Base-by-base conservation (phyloP, 2,329 filamentous ascomycete species). In the Sporothrix schenckii region DNA sequence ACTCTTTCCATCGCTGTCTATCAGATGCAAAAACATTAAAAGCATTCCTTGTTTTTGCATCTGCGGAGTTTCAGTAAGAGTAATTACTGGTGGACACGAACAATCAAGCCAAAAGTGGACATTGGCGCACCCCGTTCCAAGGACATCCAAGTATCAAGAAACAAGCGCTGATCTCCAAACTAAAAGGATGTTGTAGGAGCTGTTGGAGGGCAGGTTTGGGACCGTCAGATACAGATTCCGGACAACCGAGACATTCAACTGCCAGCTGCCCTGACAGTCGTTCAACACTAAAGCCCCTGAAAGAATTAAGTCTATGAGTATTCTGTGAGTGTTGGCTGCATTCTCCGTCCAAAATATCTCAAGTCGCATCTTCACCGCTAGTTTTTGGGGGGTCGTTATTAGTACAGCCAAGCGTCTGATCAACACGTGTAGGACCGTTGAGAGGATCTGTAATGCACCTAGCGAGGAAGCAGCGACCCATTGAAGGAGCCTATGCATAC, bases 121-220 rank as follows among this genome's bases (percentile, higher is more conserved):
- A 61, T 63, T 61, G 58, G 58, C 58, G 58, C 34, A n/a, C 5
- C 58, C 58, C 16, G 39, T 44, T 63, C 54, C 54, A 58, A 58
- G 30, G 27, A 39, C 2, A 27, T 47, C 58, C 58, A 63, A 27
- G 58, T 47, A 27, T 47, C 39, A n/a, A n/a, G 58, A 44, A 61
- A 44, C 58, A 47, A 61, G 14, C 39, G 58, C 39, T 27, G 58
- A 63, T 63, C 58, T 44, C 39, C 58, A 44, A 47, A n/a, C 39
- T 47, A 41, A 63, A 47, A 5, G 16, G 52, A 10, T 24, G 39
- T 39, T 27, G 13, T 19, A 10, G 5, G 58, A 47, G 58, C 58
- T 47, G 27, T 47, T 16, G 41, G 21, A 27, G 39, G 34, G 30
- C 24, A 14, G 30, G 13, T 19, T 61, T 61, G 1, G 16, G 39